Percentiles rank a stretch among this genome's conserved stretches.
Conservation (phyloP, 2,329 filamentous ascomycete species). For the Periconia sp. region DNA sequence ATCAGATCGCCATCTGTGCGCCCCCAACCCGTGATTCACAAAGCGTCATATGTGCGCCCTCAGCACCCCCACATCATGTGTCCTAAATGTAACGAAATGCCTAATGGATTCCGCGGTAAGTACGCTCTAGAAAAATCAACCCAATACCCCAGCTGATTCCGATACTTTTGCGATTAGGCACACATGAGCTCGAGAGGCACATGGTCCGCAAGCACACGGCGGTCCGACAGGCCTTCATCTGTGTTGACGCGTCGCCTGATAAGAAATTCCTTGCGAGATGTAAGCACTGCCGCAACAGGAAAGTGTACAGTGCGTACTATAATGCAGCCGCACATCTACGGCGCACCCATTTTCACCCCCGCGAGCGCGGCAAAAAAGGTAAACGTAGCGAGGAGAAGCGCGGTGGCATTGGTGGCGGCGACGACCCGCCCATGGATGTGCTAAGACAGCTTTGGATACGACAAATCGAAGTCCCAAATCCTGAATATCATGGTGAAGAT, state of each 20-base stretch:
- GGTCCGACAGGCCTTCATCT: slow-evolving; percentile 63
- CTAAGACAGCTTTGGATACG: slow-evolving; percentile 62
- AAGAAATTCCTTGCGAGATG: slow-evolving; percentile 73
- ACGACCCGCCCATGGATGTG: slow-evolving; percentile 61
- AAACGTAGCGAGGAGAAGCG: slow-evolving; percentile 59
- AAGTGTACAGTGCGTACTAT: slow-evolving; percentile 89
- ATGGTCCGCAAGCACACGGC: slow-evolving; percentile 65
- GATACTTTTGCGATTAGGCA: slow-evolving; percentile 44
- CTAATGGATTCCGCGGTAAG: slow-evolving; percentile 71
- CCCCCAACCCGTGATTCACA: slow-evolving; percentile 36
- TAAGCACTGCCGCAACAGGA: slow-evolving; percentile 76
- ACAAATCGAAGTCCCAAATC: slow-evolving; percentile 55
- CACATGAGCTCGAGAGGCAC: slow-evolving; percentile 68
- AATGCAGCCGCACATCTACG: slow-evolving; percentile 91
- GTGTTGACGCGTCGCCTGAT: slow-evolving; percentile 60
- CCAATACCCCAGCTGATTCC: no score
- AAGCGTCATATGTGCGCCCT: slow-evolving; percentile 63
- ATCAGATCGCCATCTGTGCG: no score
- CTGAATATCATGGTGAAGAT: no score
- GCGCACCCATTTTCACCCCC: slow-evolving; percentile 81
- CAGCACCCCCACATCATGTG: slow-evolving; percentile 74
- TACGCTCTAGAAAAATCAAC: no score
- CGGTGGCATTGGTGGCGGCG: slow-evolving; percentile 64
- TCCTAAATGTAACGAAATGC: slow-evolving; percentile 68
- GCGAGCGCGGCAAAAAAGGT: slow-evolving; percentile 58